Base-by-base conservation (phyloP, 2,329 filamentous ascomycete genomes). In the Verticillium isaacii region DNA sequence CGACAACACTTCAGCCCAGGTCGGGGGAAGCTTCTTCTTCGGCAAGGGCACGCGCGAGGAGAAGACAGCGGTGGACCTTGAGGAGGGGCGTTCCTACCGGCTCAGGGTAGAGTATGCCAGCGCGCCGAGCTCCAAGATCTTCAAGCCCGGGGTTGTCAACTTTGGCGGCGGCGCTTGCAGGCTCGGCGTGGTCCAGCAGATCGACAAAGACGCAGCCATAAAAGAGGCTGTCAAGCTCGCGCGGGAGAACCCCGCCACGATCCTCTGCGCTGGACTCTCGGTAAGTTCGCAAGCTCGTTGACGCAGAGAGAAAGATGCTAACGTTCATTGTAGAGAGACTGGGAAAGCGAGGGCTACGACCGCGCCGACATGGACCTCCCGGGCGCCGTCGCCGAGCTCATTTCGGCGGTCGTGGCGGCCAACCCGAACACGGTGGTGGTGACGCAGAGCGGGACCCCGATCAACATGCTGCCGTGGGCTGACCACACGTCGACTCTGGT, bases 301-400 rank as follows among this genome's bases (percentile, higher is more conserved):
- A 32, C 2, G 23, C 15, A 23, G 29, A 29, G 29, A 29, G 29
- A 5, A 29, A 3, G 29, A 23, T 29, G 12, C 54, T 56, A n/a
- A 32, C 54, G 17, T 34, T 8, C n/a, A 11, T n/a, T 5, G 1
- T 32, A 36, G 55, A 29, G 84, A 41, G 90, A 94, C 70, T 94
- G 90, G 89, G 91, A 94, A 73, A 89, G 88, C 0, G 91, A 93
- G 76, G 90, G 90, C 36, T 80, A 85, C 45, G 92, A 97, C 75
- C 87, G 92, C 50, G 89, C 88, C 67, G 90, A 89, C 73, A 85
- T 97, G 73, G 89, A 88, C 32, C 80, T 96, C 0, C 94, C 92
- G 76, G 84, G 89, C 23, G 82, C 85, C 45, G 86, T 89, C 52
- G 90, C 95, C 68, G 81, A 85, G 19, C 77, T 96, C 60, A 90